Conservation (phyloP, 331 rosid genomes). For the Telfairia occidentalis region DNA sequence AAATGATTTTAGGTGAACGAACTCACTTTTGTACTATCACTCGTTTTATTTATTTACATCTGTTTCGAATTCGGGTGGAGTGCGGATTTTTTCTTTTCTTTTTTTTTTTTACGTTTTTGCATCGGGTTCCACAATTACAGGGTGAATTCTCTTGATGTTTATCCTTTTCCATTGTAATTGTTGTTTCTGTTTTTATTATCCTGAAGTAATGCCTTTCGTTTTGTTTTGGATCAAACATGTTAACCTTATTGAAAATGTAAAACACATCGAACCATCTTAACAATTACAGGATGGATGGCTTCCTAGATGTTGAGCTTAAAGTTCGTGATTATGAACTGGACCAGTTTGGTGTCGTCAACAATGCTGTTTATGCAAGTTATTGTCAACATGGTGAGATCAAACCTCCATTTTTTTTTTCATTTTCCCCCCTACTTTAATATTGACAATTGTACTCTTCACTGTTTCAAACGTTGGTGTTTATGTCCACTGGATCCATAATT, state of each 20-base stretch:
- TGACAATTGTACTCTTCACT: not conserved
- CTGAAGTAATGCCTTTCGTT: not conserved
- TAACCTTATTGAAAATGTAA: not conserved
- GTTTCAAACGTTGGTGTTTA: not conserved
- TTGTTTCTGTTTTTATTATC: not conserved
- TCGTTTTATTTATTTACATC: not conserved
- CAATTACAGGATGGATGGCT: slow-evolving; percentile 50
- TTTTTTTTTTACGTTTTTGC: not conserved
- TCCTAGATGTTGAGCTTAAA: slow-evolving; percentile 50
- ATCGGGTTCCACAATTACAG: not conserved
- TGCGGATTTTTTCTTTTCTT: no score
- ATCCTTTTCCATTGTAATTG: not conserved
- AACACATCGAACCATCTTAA: not conserved
- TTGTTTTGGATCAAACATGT: not conserved
- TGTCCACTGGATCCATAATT: not conserved
- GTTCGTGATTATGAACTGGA: slow-evolving; percentile 91
- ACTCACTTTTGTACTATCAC: not conserved
- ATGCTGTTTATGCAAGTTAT: slow-evolving; percentile 80
- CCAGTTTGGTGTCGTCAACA: slow-evolving; percentile 87
- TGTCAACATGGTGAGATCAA: slow-evolving; percentile 70
- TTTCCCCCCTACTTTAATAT: slow-evolving; percentile 5
- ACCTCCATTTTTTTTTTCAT: no score
- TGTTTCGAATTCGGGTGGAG: not conserved
- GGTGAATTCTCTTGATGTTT: not conserved
- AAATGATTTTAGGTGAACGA: not conserved